Conservation (phyloP, 2,329 filamentous ascomycete species). For the Trichoderma citrinoviride region DNA sequence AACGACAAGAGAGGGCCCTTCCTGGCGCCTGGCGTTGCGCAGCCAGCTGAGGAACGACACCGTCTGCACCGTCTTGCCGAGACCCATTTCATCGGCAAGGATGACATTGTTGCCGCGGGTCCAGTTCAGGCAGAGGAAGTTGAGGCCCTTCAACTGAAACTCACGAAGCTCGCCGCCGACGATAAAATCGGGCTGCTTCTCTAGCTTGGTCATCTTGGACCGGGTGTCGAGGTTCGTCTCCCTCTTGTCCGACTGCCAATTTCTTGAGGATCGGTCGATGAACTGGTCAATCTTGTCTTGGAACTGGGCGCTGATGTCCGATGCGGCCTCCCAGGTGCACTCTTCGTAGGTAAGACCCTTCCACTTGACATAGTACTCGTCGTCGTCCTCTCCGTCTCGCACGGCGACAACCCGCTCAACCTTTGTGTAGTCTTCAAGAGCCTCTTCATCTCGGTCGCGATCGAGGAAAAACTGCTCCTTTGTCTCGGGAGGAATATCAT, state of each 20-base stretch:
- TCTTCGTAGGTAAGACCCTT: constrained; percentile 90
- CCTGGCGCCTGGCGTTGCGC: constrained; percentile 81
- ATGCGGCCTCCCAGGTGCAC: constrained; percentile 87
- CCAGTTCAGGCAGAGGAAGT: constrained; percentile 97
- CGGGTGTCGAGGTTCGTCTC: constrained; percentile 76
- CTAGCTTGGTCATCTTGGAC: constrained; percentile 68
- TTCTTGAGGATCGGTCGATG: constrained; percentile 76
- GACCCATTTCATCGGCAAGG: constrained; percentile 95
- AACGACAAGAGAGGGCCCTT: constrained; percentile 95
- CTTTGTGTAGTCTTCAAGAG: constrained; percentile 83
- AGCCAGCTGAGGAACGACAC: constrained; percentile 97
- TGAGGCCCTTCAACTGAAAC: constrained; percentile 91
- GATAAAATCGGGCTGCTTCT: constrained; percentile 82
- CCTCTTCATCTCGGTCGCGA: constrained; percentile 84
- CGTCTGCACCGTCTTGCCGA: constrained; percentile 97
- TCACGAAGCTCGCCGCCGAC: constrained; percentile 79
- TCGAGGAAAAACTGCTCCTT: constrained; percentile 95
- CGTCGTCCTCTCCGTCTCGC: constrained; percentile 73
- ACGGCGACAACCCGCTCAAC: constrained; percentile 90
- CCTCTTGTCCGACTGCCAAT: constrained; percentile 74
- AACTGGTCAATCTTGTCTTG: constrained; percentile 91
- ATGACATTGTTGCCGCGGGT: constrained; percentile 92
- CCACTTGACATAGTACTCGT: constrained; percentile 96
- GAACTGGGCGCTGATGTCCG: constrained; percentile 71
- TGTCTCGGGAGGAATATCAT: constrained; percentile 77